Conservation (phyloP, 2,329 filamentous ascomycete species). For the Ceratocystis colombiana region DNA sequence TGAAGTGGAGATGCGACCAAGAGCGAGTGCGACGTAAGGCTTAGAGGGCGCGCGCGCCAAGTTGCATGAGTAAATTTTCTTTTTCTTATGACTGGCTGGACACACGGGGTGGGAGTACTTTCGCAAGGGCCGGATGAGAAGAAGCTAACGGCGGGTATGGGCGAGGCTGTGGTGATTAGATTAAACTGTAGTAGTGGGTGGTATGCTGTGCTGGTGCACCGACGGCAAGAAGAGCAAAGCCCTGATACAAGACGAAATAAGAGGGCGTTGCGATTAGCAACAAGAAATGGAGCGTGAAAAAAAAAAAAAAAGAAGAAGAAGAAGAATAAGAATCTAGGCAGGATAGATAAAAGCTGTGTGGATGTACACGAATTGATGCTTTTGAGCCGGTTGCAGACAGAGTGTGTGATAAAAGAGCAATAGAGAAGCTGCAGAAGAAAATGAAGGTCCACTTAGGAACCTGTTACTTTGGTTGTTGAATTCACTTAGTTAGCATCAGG, state of each 20-base stretch:
- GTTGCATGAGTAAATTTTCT: background rate
- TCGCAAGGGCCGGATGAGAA: background rate
- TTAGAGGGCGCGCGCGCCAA: constrained; percentile 6
- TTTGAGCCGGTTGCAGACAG: background rate
- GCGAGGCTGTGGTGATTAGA: constrained; percentile 7
- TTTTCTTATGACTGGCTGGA: background rate
- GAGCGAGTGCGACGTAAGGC: constrained; percentile 1
- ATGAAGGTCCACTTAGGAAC: constrained; percentile 1
- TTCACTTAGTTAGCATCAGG: too few relatives aligned
- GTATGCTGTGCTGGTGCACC: background rate
- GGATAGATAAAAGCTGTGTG: too few relatives aligned
- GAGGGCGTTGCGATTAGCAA: background rate
- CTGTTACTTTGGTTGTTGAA: background rate
- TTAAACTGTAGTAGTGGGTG: background rate
- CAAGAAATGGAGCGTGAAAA: background rate
- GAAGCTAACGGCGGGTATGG: background rate
- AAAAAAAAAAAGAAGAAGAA: background rate
- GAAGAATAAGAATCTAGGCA: too few relatives aligned
- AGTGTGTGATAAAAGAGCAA: background rate
- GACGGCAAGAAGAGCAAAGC: background rate
- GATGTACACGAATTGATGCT: background rate
- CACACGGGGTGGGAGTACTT: background rate
- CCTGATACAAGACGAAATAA: constrained; percentile 9
- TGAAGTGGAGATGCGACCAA: constrained; percentile 1
- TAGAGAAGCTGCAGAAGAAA: background rate